These are phyloP conservation scores for Drosera capensis DNA, from an alignment of 148 eudicot species.

Conservation along the genomic window DNA sequence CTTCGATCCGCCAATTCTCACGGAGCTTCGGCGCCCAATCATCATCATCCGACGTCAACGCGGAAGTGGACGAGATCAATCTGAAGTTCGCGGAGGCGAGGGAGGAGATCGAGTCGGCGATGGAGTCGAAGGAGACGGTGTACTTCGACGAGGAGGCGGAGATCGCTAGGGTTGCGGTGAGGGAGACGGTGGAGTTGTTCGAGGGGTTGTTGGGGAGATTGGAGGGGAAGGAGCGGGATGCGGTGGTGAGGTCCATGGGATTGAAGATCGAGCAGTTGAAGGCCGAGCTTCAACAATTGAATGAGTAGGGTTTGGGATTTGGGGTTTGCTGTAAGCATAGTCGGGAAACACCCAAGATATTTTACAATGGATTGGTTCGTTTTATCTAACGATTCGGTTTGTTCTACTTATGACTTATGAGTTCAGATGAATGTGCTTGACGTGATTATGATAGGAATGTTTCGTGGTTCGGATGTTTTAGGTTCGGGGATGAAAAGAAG, in stretches of 20 bases:
- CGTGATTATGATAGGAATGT: too few species aligned
- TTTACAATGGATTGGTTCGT: too few species aligned
- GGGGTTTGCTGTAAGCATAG: too few species aligned
- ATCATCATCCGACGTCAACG: conserved; percentile 59
- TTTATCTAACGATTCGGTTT: too few species aligned
- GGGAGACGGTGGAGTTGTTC: conserved; percentile 61
- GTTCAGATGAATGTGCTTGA: too few species aligned
- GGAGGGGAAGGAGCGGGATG: conserved; percentile 36
- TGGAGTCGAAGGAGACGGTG: conserved; percentile 93
- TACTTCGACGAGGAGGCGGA: conserved; percentile 90
- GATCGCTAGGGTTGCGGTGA: conserved; percentile 67
- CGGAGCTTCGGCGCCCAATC: too few species aligned
- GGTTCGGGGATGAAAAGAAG: too few species aligned
- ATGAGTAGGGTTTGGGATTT: too few species aligned
- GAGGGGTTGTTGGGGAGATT: conserved; percentile 44
- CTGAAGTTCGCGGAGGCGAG: conserved; percentile 88
- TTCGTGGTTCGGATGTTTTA: too few species aligned
- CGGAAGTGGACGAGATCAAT: conserved; percentile 64
- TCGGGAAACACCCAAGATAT: too few species aligned
- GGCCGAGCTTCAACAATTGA: conserved; percentile 80
- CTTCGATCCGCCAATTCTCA: too few species aligned
- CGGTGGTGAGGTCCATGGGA: conserved; percentile 77
- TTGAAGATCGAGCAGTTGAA: conserved; percentile 93
- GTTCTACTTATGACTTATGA: too few species aligned
- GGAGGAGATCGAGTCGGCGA: conserved; percentile 82